Base-by-base conservation (phyloP, 2,329 filamentous ascomycete genomes). In the Trichoderma sp. region DNA sequence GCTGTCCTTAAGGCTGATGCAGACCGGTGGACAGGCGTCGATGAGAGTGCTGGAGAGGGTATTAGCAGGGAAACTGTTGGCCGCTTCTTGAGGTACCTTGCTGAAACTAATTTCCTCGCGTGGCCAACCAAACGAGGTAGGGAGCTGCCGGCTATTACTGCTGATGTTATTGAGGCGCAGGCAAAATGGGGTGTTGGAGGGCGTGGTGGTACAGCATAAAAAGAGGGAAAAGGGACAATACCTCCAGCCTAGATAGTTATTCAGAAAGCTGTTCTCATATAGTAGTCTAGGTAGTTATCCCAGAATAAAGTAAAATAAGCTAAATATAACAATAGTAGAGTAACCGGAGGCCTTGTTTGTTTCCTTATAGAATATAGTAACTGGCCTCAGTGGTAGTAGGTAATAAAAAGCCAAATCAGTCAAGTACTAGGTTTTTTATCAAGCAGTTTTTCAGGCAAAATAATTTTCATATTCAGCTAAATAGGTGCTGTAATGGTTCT, bases 1-100 rank as follows among this genome's bases (percentile, higher is more conserved):
- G 81, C 82, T 2, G 86, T 90, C 0, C 83, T 96, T 29, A 86
- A 86, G 76, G 84, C 85, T 4, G 91, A 94, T 75, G 33, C 33
- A 35, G 33, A 35, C 33, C 33, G 33, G 33, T 35, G 33, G 33
- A 35, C 33, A 35, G 33, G 33, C 14, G 33, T 35, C 11, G 33
- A 35, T 14, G 33, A 35, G 33, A 35, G 33, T 35, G 11, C 33
- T 35, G 33, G 33, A 27, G 70, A 73, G 65, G 72, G 70, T 19
- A 57, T 73, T n/a, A 69, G 59, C n/a, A 57, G 72, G 14, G 69
- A 73, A 59, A 61, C 66, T 53, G 64, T 72, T 59, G 72, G 72
- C 60, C 61, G 70, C 29, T 71, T 69, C 52, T 49, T 68, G 21
- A 52, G 67, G 13, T 69, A 70, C 68, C 61, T 73, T 1, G 69